These are phyloP conservation scores for Erysiphe neolycopersici DNA, from an alignment of 2,329 filamentous ascomycete species.

Conservation along the genomic window DNA sequence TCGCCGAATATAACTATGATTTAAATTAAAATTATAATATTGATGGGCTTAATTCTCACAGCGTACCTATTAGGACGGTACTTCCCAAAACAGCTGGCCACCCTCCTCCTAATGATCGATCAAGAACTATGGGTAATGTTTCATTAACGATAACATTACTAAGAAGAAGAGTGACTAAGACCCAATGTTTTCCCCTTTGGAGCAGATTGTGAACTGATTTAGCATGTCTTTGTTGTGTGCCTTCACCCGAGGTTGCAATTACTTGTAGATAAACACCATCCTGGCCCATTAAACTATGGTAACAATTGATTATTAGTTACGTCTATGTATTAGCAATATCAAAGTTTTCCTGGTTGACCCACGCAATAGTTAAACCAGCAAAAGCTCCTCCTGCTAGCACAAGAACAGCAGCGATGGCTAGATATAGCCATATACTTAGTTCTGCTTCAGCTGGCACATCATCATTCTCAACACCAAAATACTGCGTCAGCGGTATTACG, in stretches of 20 bases:
- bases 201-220: slow-evolving; percentile 54
- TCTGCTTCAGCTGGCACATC: slow-evolving; percentile 25
- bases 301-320: no score
- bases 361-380: slow-evolving; percentile 77
- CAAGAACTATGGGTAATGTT: slow-evolving; percentile 79
- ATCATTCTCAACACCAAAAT: slow-evolving; percentile 18
- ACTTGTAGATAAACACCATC: slow-evolving; percentile 97
- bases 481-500: slow-evolving; percentile 13
- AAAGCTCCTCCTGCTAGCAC: slow-evolving; percentile 81
- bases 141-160: slow-evolving; percentile 98
- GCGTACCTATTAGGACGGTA: slow-evolving; percentile 72
- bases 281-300: slow-evolving; percentile 21
- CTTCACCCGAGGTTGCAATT: slow-evolving; percentile 60
- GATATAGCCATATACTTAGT: slow-evolving; percentile 52
- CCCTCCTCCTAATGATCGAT: slow-evolving; percentile 77
- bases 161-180: slow-evolving; percentile 74
- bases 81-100: slow-evolving; percentile 84
- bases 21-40: slow-evolving; percentile 7
- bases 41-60: not conserved
- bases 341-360: slow-evolving; percentile 14
- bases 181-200: slow-evolving; percentile 88
- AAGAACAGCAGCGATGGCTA: slow-evolving; percentile 49
- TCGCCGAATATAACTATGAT: slow-evolving; percentile 86
- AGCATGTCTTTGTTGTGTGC: slow-evolving; percentile 66
- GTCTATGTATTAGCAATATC: not conserved